Evolutionary conservation across 1,284 basidiomycete genomes (phyloP), one percentile per base, ranked within the genome.

Genomic region (Vanrija sp.): DNA sequence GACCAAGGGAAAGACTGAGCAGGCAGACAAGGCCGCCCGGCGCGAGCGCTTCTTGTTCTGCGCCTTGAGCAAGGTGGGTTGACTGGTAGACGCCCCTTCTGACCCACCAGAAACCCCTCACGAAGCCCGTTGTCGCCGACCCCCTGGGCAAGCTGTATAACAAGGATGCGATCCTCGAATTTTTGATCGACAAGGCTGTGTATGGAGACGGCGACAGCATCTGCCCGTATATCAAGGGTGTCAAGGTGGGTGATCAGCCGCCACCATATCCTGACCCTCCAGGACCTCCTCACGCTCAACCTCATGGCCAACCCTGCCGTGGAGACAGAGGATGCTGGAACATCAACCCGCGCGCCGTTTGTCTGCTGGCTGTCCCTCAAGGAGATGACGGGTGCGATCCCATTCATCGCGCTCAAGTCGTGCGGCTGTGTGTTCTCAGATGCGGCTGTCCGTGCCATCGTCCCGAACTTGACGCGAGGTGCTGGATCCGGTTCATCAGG

Each of bases 71-170:
- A 96, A 94, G 83, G 91, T 90, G 66, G 51, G 80, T 72, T 38
- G 18, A 16, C 0, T 10, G 26, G 10, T 3, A 9, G 18, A 42
- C n/a, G n/a, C n/a, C n/a, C n/a, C n/a, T n/a, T 28, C 49, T 50
- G 49, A 54, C 54, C 29, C 34, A 7, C 5, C 66, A 93, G 90
- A 83, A 83, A 59, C 85, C 85, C n/a, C 80, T 96, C 3, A 83
- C 86, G 65, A 85, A 90, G 60, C 93, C 92, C 0, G 80, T 95
- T 14, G 92, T 95, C 0, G 86, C 91, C 0, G 94, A 91, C 76
- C 85, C 86, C 0, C 79, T 96, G 0, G 93, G 93, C 25, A 93
- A 92, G 73, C 80, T 96, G 2, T 96, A 95, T 72, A 97, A 96
- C 77, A 95, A 94, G 72, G 92, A 93, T 68, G 85, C 91, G 0